Conservation (phyloP, 306 rosid genomes). For the Luffa aegyptiaca region DNA sequence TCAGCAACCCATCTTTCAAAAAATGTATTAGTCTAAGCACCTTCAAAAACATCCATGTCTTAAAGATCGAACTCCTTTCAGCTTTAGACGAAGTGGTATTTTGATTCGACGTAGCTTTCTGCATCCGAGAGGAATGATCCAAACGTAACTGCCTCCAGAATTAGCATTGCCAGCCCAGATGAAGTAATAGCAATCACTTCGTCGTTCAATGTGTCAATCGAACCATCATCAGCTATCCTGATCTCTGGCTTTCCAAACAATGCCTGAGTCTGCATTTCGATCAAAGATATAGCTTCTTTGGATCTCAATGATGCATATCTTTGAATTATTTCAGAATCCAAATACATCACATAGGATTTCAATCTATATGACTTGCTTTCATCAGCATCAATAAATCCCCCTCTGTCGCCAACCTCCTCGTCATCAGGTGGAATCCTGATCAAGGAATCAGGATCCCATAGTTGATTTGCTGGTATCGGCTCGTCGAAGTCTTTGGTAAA, state of each 20-base stretch:
- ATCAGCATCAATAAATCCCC: slow-evolving; percentile 19
- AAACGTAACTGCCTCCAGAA: slow-evolving; percentile 76
- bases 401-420: slow-evolving; percentile 20
- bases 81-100: slow-evolving; percentile 52
- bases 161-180: slow-evolving; percentile 70
- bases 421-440: slow-evolving; percentile 44
- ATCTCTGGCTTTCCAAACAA: slow-evolving; percentile 80
- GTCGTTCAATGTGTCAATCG: slow-evolving; percentile 53
- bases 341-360: slow-evolving; percentile 74
- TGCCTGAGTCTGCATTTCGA: slow-evolving; percentile 91
- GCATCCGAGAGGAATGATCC: slow-evolving; percentile 86
- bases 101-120: slow-evolving; percentile 74
- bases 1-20: not conserved
- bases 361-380: slow-evolving; percentile 39
- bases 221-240: slow-evolving; percentile 52
- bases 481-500: slow-evolving; percentile 35
- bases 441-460: slow-evolving; percentile 92
- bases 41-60: not conserved
- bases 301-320: slow-evolving; percentile 81
- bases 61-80: slow-evolving; percentile 11
- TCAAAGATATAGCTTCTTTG: slow-evolving; percentile 85
- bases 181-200: slow-evolving; percentile 49
- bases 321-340: slow-evolving; percentile 77
- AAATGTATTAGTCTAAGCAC: not conserved
- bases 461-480: slow-evolving; percentile 44